Percentiles rank a stretch among this genome's conserved stretches.
These are phyloP conservation scores for Neurospora terricola DNA, from an alignment of 495 filamentous ascomycete species.

Conservation along the genomic window DNA sequence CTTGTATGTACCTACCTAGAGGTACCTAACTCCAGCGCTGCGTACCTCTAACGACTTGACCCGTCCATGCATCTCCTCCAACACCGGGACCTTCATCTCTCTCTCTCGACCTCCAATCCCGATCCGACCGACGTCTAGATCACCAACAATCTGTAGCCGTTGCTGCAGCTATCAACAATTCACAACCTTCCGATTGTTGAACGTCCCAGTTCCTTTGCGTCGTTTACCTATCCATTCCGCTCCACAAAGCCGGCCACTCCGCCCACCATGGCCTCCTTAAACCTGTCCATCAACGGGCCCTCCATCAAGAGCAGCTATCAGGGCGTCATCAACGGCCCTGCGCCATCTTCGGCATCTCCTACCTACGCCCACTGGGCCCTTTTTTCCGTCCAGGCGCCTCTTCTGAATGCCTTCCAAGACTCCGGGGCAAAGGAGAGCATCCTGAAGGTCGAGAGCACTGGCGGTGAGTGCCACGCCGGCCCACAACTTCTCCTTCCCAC, in stretches of 20 bases:
- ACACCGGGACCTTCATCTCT: neutral
- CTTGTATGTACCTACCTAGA: neutral
- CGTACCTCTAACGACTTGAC: neutral
- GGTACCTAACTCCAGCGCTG: neutral
- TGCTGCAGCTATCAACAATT: neutral
- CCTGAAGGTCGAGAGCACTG: constrained; percentile 84
- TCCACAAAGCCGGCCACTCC: neutral
- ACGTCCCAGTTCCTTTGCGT: neutral
- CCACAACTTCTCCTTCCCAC: neutral
- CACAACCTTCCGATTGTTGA: neutral
- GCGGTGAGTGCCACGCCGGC: constrained; percentile 47
- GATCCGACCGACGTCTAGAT: neutral
- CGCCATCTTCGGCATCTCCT: constrained; percentile 48
- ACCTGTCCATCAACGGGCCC: constrained; percentile 80
- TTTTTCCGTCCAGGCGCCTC: constrained; percentile 80
- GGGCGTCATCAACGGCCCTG: constrained; percentile 65
- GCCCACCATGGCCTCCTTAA: constrained; percentile 74
- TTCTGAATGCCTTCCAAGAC: constrained; percentile 87
- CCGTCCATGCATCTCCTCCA: neutral
- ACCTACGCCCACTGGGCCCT: constrained; percentile 71
- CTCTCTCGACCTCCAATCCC: neutral
- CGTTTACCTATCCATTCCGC: neutral
- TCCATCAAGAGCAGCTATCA: constrained; percentile 91
- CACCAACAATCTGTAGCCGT: constrained; percentile 1
- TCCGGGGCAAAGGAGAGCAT: constrained; percentile 80